Percentiles rank a stretch among this genome's conserved stretches.
phyloP scores from a whole-genome alignment of 164 flowering plant genomes.

The Berberis thunbergii region DNA sequence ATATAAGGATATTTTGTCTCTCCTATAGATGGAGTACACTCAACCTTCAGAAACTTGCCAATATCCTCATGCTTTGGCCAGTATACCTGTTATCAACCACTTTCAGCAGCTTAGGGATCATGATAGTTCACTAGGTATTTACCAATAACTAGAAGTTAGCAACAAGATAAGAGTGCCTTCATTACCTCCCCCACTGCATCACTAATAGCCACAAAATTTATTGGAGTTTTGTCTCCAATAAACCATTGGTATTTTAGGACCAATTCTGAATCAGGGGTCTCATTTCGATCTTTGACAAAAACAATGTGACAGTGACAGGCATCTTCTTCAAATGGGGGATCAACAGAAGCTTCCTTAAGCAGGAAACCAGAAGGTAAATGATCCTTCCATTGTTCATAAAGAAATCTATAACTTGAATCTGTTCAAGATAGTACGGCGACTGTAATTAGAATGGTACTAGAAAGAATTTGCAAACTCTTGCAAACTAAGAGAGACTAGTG shows the following conservation, averaged over 20 bases:
- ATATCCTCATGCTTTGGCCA: constrained; percentile 85
- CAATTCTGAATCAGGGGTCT: constrained; percentile 37
- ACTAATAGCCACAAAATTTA: constrained; percentile 55
- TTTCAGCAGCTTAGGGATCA: background rate
- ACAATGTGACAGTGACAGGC: constrained; percentile 76
- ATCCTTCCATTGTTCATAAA: constrained; percentile 77
- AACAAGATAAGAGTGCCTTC: too few species aligned
- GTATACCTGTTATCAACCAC: constrained; percentile 49
- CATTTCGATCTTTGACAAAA: constrained; percentile 46
- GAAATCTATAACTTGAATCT: constrained; percentile 81
- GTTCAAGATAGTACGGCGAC: constrained; percentile 11
- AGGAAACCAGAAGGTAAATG: constrained; percentile 67
- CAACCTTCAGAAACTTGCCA: constrained; percentile 69
- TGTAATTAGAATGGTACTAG: too few species aligned
- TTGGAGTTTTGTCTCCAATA: constrained; percentile 61
- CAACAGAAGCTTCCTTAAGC: constrained; percentile 72
- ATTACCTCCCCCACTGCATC: constrained; percentile 72
- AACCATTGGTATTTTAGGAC: constrained; percentile 80
- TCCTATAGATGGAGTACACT: constrained; percentile 67
- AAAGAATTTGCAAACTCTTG: too few species aligned
- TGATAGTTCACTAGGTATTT: background rate
- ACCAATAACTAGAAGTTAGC: background rate
- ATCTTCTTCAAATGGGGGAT: constrained; percentile 87
- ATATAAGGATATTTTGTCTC: constrained; percentile 65
- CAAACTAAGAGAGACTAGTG: too few species aligned